Base-by-base conservation (phyloP, 1,284 basidiomycete genomes). In the Irpex sp. region DNA sequence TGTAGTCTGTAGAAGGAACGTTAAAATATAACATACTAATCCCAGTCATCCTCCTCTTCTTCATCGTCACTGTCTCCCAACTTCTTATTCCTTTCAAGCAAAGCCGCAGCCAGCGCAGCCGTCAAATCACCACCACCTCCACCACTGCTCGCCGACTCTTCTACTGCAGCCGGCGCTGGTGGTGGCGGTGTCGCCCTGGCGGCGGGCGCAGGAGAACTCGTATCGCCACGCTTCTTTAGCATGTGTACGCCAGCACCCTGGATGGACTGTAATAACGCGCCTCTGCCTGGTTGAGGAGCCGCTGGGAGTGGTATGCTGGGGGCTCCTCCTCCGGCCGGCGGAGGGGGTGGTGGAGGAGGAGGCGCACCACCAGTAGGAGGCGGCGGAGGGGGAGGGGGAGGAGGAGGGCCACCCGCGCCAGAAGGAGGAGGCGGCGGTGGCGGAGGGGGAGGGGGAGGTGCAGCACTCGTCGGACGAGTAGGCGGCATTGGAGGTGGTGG, bases 51-150 rank as follows among this genome's bases (percentile, higher is more conserved):
- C 52, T 92, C 92, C 5, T 93, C 92, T 9, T 96, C 94, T 49
- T 97, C 94, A 2, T 95, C 94, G 69, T 96, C 94, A 68, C 88
- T 93, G 68, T 95, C 94, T 4, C 93, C 95, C 74, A 98, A 82
- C 72, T 94, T 91, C 75, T 92, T 94, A 76, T 95, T 98, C 69
- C 96, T 81, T 72, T 91, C 87, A 61, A 81, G 82, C 62, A 92
- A 75, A 5, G 89, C 89, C 11, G 84, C 84, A 4, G 88, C 89
- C 55, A 92, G 75, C 38, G 87, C 87, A 54, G 82, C 82, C 0
- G 89, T 89, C 48, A 92, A 72, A 72, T 89, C 85, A 4, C 80
- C 81, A 17, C 78, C 81, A 9, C 73, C 82, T 4, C 73, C 80
- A 17, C 71, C 76, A 15, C 72, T 81, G 2, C 71, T 80, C 79